Conservation (phyloP, 257 asterid genomes). For the Verbascum thapsus region DNA sequence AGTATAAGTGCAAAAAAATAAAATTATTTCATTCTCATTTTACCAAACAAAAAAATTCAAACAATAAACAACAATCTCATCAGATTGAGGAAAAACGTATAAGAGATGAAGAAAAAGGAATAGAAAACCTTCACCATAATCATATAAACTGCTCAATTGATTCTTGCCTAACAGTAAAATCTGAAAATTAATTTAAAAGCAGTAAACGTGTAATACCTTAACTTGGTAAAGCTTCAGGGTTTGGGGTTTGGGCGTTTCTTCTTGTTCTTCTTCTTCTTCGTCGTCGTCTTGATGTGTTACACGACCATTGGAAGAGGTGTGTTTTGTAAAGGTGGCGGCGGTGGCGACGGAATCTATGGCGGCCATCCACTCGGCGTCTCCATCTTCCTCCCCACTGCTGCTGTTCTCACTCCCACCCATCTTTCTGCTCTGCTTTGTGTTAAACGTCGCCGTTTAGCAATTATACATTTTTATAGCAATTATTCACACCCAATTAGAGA, state of each 20-base stretch:
- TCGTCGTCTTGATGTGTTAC: constrained; percentile 31
- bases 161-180: not conserved
- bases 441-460: not conserved
- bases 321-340: constrained; percentile 34
- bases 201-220: constrained; percentile 43
- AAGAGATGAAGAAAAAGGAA: not conserved
- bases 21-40: not conserved
- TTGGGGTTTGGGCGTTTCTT: constrained; percentile 42
- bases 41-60: constrained; percentile 16
- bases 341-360: constrained; percentile 75
- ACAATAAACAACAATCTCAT: constrained; percentile 15
- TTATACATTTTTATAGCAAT: not conserved
- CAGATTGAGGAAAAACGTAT: not conserved
- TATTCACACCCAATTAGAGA: constrained; percentile 8
- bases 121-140: constrained; percentile 6
- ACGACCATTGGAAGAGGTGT: constrained; percentile 14
- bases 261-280: constrained; percentile 5
- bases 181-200: not conserved
- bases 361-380: constrained; percentile 80
- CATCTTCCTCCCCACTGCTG: constrained; percentile 85
- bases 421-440: not conserved
- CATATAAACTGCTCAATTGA: constrained; percentile 7
- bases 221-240: constrained; percentile 70
- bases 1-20: not conserved
- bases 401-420: constrained; percentile 47